Evolutionary conservation across 768 basidiomycete species (phyloP), one percentile per base, ranked within the genome.

Genomic region (Leccinum incarnatum): DNA sequence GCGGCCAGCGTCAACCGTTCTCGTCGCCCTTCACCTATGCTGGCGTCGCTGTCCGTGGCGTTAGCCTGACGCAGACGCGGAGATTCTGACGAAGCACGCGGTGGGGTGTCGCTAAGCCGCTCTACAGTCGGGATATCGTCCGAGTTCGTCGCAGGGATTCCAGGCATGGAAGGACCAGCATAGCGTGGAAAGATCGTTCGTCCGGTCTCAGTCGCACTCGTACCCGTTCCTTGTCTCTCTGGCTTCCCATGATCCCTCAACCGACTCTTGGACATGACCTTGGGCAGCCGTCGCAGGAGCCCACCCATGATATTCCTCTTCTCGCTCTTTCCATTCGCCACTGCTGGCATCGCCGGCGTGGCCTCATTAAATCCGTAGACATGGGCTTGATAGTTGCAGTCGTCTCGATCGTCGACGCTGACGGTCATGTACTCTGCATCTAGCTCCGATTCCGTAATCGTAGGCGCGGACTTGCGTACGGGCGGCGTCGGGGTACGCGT

Each of bases 401-500:
- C 70, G 30, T 64, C 67, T 21, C 58, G 57, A 50, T 64, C 62
- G 4, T 66, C 67, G 5, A 73, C 62, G 27, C 58, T 70, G 61
- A 73, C 69, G 5, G 72, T 73, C 71, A 73, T 74, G 55, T 73
- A 73, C 50, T 74, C 73, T 48, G 69, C 69, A 25, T 72, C 70
- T 17, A 72, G 30, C 17, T 73, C 72, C 7, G 71, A 71, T 42
- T 73, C 72, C 29, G 72, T 57, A 17, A 74, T 66, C 12, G 71
- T 73, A 36, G 69, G 67, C 0, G 63, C 67, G 15, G 72, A 71
- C 58, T 65, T 69, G 48, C 63, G 73, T 32, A 68, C 32, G 17
- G 66, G 61, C 11, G 72, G 72, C 0, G 71, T 73, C 37, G 69
- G 69, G 7, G 69, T 61, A 25, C 67, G 63, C 10, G 71, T 34